phyloP scores from a whole-genome alignment of 1,139 yeast genomes.

The Blastobotrys proliferans region DNA sequence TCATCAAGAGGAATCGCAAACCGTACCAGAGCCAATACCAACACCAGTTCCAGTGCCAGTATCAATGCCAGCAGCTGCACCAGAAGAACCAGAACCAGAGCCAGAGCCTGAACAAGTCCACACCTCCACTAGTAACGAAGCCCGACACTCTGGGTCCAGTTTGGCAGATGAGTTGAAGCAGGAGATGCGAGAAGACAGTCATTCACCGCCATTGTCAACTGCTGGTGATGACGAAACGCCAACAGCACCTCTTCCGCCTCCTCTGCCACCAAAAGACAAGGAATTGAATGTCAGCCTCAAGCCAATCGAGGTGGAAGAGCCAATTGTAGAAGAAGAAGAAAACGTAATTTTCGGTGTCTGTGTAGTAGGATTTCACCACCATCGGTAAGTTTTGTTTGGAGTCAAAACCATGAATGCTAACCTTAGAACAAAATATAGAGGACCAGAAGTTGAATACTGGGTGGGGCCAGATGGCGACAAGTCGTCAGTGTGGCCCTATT shows the following conservation, averaged over 20 bases:
- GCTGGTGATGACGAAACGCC: neutral
- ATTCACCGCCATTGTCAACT: neutral
- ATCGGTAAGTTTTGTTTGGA: slow-evolving; percentile 27
- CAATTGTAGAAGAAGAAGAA: slow-evolving; percentile 18
- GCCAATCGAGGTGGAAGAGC: slow-evolving; percentile 21
- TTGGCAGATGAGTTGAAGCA: slow-evolving; percentile 6
- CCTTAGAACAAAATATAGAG: slow-evolving; percentile 40
- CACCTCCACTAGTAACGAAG: no score
- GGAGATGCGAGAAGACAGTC: slow-evolving; percentile 8
- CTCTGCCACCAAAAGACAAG: neutral
- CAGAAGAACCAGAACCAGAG: neutral
- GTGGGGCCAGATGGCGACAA: slow-evolving; percentile 57
- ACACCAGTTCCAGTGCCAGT: no score
- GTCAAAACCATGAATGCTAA: slow-evolving; percentile 5
- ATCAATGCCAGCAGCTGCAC: no score
- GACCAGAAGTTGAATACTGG: slow-evolving; percentile 96
- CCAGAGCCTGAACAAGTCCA: slow-evolving; percentile 1
- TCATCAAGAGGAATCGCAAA: no score
- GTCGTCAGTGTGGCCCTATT: slow-evolving; percentile 67
- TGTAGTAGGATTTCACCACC: slow-evolving; percentile 89
- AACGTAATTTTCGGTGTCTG: slow-evolving; percentile 73
- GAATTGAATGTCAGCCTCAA: slow-evolving; percentile 15
- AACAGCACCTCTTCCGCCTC: no score
- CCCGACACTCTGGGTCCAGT: neutral
- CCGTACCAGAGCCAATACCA: no score